Conservation (phyloP, 805 yeast genomes). For the Nakazawaea populi region DNA sequence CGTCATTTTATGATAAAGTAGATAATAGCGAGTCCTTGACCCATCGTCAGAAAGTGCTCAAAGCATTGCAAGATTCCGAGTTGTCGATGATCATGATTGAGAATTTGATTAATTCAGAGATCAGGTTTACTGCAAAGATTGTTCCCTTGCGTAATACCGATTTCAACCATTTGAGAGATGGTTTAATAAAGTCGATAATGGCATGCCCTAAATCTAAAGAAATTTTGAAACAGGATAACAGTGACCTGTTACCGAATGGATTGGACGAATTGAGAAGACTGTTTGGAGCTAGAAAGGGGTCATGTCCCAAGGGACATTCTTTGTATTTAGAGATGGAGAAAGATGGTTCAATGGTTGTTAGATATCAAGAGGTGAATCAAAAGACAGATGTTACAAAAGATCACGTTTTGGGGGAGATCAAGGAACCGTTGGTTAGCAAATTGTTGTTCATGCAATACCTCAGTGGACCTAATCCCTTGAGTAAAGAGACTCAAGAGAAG, state of each 20-base stretch:
- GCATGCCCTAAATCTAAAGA: constrained; percentile 57
- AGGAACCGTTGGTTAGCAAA: constrained; percentile 53
- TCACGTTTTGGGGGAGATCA: constrained; percentile 19
- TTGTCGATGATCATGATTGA: constrained; percentile 49
- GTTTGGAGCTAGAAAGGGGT: constrained; percentile 54
- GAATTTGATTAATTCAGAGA: constrained; percentile 50
- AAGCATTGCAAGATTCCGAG: constrained; percentile 44
- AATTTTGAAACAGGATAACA: constrained; percentile 30
- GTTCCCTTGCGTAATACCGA: constrained; percentile 90
- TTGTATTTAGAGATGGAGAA: constrained; percentile 50
- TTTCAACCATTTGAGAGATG: constrained; percentile 84
- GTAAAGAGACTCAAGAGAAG: constrained; percentile 44
- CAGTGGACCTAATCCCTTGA: constrained; percentile 61
- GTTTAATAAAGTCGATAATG: constrained; percentile 73
- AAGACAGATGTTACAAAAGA: constrained; percentile 6
- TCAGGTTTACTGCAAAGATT: constrained; percentile 65
- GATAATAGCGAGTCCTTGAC: constrained; percentile 13
- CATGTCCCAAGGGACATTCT: constrained; percentile 71
- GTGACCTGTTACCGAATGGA: constrained; percentile 49
- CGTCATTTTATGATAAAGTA: constrained; percentile 20
- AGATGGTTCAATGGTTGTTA: constrained; percentile 40
- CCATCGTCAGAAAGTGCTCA: constrained; percentile 33
- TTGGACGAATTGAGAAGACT: constrained; percentile 58
- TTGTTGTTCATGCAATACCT: constrained; percentile 73
- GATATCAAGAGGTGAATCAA: constrained; percentile 34